Conservation (phyloP, 805 yeast genomes). For the Nakazawaea anatomiae region DNA sequence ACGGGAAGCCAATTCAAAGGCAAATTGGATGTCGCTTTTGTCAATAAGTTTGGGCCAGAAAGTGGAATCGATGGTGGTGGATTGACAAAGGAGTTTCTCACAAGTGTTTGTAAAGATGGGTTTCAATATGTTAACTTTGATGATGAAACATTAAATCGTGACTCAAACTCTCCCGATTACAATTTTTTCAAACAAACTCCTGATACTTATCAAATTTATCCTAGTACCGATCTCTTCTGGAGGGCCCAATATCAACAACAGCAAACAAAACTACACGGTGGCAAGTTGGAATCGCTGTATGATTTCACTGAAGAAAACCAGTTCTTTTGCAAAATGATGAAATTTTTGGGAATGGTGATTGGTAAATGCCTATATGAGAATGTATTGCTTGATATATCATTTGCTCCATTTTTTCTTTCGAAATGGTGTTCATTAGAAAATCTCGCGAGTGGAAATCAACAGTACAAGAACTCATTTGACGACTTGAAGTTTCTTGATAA, state of each 20-base stretch:
- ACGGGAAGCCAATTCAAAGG: conserved; percentile 52
- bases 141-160: conserved; percentile 7
- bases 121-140: conserved; percentile 34
- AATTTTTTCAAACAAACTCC: conserved; percentile 37
- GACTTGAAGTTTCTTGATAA: conserved; percentile 70
- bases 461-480: conserved; percentile 60
- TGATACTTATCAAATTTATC: conserved; percentile 60
- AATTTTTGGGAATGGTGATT: conserved; percentile 74
- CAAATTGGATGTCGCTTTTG: conserved; percentile 58
- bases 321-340: conserved; percentile 26
- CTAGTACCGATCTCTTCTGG: conserved; percentile 47
- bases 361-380: conserved; percentile 89
- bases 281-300: conserved; percentile 16
- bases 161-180: conserved; percentile 5
- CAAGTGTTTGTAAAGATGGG: conserved; percentile 64
- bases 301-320: conserved; percentile 14
- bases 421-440: conserved; percentile 46
- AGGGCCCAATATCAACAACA: conserved; percentile 20
- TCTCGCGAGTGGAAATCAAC: conserved; percentile 16
- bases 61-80: conserved; percentile 98
- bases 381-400: conserved; percentile 72
- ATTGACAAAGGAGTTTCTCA: conserved; percentile 82
- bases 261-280: conserved; percentile 19
- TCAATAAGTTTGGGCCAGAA: conserved; percentile 71
- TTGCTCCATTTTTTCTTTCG: conserved; percentile 80